phyloP scores from a whole-genome alignment of 345 rosid genomes.

The Hevea brasiliensis region DNA sequence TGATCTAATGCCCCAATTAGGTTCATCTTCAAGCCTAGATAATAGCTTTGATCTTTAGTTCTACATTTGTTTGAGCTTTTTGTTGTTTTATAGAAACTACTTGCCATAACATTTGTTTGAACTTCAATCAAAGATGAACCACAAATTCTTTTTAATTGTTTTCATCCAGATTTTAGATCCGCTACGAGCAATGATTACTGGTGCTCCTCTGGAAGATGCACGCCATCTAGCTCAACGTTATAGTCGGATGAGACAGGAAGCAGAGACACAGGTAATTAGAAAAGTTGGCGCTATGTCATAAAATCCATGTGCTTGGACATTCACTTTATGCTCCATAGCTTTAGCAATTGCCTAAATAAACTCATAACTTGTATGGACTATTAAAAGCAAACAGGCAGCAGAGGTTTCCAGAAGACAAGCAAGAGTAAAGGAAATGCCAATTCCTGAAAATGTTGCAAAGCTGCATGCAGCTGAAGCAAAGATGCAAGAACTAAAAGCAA shows the following conservation, averaged over 20 bases:
- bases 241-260: constrained; percentile 98
- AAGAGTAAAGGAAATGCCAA: constrained; percentile 74
- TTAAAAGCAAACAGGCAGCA: constrained; percentile 57
- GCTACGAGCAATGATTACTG: constrained; percentile 74
- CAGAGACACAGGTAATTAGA: constrained; percentile 75
- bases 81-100: not conserved
- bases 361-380: constrained; percentile 29
- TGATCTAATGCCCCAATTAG: not conserved
- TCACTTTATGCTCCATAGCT: constrained; percentile 8
- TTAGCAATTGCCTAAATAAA: constrained; percentile 16
- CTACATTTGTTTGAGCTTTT: not conserved
- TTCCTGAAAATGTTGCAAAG: constrained; percentile 89
- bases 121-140: not conserved
- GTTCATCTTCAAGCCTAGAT: not conserved
- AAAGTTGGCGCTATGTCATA: not conserved
- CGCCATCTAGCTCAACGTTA: constrained; percentile 98
- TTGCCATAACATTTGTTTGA: not conserved
- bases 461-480: constrained; percentile 80
- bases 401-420: constrained; percentile 80
- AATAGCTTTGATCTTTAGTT: not conserved
- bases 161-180: constrained; percentile 75
- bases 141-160: not conserved
- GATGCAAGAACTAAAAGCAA: constrained; percentile 82
- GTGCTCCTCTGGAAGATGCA: constrained; percentile 86
- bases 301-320: not conserved